Evolutionary conservation across 1,284 basidiomycete species (phyloP), one percentile per base, ranked within the genome.

Genomic region (Boletus semigastroideus): DNA sequence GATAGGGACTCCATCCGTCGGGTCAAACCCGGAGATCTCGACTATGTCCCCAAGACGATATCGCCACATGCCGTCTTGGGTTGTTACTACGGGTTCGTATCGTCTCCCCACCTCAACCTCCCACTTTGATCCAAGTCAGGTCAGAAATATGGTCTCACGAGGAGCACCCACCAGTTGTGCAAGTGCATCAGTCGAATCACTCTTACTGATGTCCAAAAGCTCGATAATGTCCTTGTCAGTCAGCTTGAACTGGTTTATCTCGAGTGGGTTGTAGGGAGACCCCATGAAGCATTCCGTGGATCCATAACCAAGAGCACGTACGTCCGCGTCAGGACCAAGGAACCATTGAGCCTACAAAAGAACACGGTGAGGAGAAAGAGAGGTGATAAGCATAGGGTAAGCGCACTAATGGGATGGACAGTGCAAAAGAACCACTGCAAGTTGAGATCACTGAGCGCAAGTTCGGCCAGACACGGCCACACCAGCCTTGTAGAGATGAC

Each of bases 1-100:
- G 40, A 65, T 31, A 10, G 65, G 63, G 4, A 44, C 20, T 6
- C 63, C 65, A 42, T 57, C 57, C 1, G 10, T 39, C 1, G 61
- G 42, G 27, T 61, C 56, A 12, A 65, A 65, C 8, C 61, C 58
- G 6, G 42, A 41, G 31, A 67, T 46, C 42, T 62, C 53, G 34
- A 67, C 34, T 33, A 67, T 48, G n/a, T 67, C 63, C 1, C 52
- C 55, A 1, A 61, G 42, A 33, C 56, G 52, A 51, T 65, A 66
- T 5, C 63, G 55, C 65, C 65, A 65, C n/a, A 64, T 19, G 13
- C 63, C 59, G 1, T 65, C 46, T 12, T 14, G 16, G 30, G 61
- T 62, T 0, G 62, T 61, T 6, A 61, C 4, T 19, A 64, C 55
- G 16, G 25, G 25, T 7, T 25, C 25, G 25, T 25, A 25, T 25